Percentiles rank a stretch among this genome's conserved stretches.
These are phyloP conservation scores for Neurospora sublineolata DNA, from an alignment of 495 filamentous ascomycete species.

Conservation along the genomic window DNA sequence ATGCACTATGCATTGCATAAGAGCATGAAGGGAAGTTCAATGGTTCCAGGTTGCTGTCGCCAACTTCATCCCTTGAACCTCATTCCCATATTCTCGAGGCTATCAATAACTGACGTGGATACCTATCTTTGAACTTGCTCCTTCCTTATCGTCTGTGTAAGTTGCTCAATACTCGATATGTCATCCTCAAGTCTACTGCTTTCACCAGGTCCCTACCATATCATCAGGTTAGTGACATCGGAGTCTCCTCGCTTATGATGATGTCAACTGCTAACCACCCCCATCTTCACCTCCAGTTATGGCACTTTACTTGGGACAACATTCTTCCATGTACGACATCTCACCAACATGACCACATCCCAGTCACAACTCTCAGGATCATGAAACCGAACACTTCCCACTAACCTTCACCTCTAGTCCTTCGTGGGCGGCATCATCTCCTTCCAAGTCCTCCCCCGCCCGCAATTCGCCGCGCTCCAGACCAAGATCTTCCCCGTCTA, in stretches of 20 bases:
- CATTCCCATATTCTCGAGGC: not conserved
- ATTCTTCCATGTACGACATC: slow-evolving; percentile 56
- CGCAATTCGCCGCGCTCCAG: slow-evolving; percentile 73
- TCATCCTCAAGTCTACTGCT: slow-evolving; percentile 31
- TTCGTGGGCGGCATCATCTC: slow-evolving; percentile 69
- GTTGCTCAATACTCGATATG: not conserved
- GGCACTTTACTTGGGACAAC: slow-evolving; percentile 68
- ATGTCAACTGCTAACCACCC: not conserved
- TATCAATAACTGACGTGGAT: not conserved
- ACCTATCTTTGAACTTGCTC: not conserved
- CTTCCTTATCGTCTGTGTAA: not conserved
- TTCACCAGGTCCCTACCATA: slow-evolving; percentile 62
- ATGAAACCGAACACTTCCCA: not conserved
- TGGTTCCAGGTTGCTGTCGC: not conserved
- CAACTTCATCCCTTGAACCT: not conserved
- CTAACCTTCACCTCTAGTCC: slow-evolving; percentile 35
- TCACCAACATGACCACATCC: not conserved
- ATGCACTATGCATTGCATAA: not conserved
- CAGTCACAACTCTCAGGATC: not conserved
- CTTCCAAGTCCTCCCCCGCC: slow-evolving; percentile 61
- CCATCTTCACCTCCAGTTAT: slow-evolving; percentile 41
- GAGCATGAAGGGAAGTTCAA: not conserved
- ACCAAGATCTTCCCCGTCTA: slow-evolving; percentile 72
- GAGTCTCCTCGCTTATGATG: not conserved
- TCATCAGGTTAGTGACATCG: slow-evolving; percentile 48